A percentile compares a stretch with the other conserved stretches of the same genome.
phyloP scores from a whole-genome alignment of 1,284 basidiomycete species.

The Ceratobasidium sp. region DNA sequence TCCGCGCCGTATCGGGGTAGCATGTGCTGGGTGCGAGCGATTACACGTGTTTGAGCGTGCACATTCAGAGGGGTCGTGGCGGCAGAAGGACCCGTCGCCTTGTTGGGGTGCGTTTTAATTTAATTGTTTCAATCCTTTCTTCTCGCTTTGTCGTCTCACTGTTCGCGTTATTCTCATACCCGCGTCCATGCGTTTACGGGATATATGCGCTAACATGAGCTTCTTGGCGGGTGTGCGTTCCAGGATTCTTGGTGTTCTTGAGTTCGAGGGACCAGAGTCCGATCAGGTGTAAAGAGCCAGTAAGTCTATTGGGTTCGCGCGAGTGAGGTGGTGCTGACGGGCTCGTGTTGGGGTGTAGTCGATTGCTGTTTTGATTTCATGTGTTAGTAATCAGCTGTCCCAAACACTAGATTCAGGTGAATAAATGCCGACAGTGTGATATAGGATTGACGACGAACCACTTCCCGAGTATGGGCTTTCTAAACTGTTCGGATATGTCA shows the following conservation, averaged over 20 bases:
- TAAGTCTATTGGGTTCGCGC: constrained; percentile 54
- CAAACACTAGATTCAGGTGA: not conserved
- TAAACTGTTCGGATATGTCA: constrained; percentile 78
- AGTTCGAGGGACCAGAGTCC: constrained; percentile 85
- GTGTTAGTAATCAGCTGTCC: constrained; percentile 18
- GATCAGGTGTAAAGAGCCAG: constrained; percentile 77
- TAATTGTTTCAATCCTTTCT: too few relatives aligned
- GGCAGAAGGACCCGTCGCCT: constrained; percentile 67
- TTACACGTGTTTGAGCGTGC: constrained; percentile 69
- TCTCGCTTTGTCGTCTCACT: too few relatives aligned
- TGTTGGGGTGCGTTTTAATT: constrained; percentile 69
- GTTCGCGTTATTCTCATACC: too few relatives aligned
- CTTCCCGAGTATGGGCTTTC: constrained; percentile 75
- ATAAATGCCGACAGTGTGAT: constrained; percentile 73
- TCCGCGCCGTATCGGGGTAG: constrained; percentile 67
- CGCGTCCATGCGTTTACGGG: too few relatives aligned
- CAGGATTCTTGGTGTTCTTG: constrained; percentile 79
- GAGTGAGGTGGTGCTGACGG: not conserved
- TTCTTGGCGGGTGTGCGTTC: constrained; percentile 71
- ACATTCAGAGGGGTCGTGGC: constrained; percentile 71
- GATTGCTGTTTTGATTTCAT: constrained; percentile 61
- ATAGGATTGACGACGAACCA: constrained; percentile 85
- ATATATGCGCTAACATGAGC: not conserved
- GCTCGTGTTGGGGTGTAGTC: constrained; percentile 49
- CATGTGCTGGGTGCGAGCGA: constrained; percentile 69